Percentiles rank a stretch among this genome's conserved stretches.
Evolutionary conservation across 768 basidiomycete genomes (phyloP).

Genomic region (Mycena haematopus): DNA sequence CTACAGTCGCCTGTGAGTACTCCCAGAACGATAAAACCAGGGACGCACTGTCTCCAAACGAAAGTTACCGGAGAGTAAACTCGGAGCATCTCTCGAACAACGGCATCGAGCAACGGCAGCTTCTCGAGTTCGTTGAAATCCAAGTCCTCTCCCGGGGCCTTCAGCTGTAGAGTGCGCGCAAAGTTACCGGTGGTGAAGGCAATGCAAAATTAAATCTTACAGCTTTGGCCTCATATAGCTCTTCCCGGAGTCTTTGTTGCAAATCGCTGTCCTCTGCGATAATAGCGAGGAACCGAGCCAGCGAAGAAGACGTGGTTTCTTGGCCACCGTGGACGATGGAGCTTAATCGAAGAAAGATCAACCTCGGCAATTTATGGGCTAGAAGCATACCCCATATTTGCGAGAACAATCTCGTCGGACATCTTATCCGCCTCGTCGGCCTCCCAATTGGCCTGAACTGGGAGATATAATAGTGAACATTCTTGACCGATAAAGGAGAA

Average conservation of each 20-base stretch:
- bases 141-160: constrained; percentile 34
- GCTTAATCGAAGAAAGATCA: constrained; percentile 20
- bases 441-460: constrained; percentile 41
- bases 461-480: background rate
- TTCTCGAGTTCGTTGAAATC: constrained; percentile 45
- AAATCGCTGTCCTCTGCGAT: constrained; percentile 37
- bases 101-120: constrained; percentile 45
- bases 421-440: constrained; percentile 37
- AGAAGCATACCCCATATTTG: constrained; percentile 38
- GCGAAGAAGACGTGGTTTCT: constrained; percentile 42
- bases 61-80: constrained; percentile 36
- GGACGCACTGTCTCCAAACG: constrained; percentile 40
- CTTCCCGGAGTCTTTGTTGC: constrained; percentile 38
- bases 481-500: background rate
- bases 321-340: constrained; percentile 42
- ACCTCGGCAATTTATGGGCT: background rate
- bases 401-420: constrained; percentile 37
- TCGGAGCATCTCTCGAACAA: constrained; percentile 46
- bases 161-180: constrained; percentile 20
- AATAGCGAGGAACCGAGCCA: constrained; percentile 36
- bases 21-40: background rate
- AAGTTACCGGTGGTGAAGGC: background rate
- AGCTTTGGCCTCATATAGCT: constrained; percentile 31
- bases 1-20: constrained; percentile 22
- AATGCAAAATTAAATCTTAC: constrained; percentile 8